A percentile compares a stretch with the other conserved stretches of the same genome.
Evolutionary conservation across 176 grass and related monocot species (phyloP).

Genomic region (Lolium perenne): DNA sequence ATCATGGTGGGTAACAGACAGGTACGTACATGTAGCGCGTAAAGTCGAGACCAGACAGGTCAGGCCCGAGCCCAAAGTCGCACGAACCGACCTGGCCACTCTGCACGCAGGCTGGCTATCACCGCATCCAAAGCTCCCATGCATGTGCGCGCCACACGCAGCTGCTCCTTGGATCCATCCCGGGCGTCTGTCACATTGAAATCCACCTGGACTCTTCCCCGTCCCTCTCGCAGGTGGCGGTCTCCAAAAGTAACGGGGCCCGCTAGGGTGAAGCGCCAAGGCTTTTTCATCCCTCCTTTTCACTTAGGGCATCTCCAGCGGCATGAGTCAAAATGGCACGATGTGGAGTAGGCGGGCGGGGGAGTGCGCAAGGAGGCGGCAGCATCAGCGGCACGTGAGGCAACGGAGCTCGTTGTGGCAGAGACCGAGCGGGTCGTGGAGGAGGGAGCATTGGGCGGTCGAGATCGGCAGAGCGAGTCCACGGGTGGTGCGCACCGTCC

Average conservation of each 20-base stretch:
- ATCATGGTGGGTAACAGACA: neutral
- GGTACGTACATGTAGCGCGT: neutral
- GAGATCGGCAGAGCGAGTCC: no score
- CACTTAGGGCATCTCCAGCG: no score
- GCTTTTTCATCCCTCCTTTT: neutral
- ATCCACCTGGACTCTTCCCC: neutral
- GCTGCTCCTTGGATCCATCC: conserved; percentile 12
- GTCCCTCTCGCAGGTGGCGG: neutral
- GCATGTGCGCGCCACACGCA: conserved; percentile 38
- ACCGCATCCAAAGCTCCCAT: conserved; percentile 48
- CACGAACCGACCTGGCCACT: conserved; percentile 34
- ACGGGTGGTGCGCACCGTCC: no score
- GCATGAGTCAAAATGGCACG: no score
- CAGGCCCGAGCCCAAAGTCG: conserved; percentile 9
- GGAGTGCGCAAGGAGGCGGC: no score
- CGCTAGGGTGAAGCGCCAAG: conserved; percentile 35
- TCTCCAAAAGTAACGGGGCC: conserved; percentile 30
- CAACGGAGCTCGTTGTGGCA: no score
- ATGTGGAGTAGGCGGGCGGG: no score
- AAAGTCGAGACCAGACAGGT: neutral
- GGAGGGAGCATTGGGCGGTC: no score
- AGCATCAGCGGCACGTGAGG: no score
- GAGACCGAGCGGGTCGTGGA: no score
- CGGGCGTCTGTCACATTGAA: neutral
- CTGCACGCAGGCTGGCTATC: conserved; percentile 11